Evolutionary conservation across 306 rosid species (phyloP), one percentile per base, ranked within the genome.

Genomic region (Gastrolobium bilobum): DNA sequence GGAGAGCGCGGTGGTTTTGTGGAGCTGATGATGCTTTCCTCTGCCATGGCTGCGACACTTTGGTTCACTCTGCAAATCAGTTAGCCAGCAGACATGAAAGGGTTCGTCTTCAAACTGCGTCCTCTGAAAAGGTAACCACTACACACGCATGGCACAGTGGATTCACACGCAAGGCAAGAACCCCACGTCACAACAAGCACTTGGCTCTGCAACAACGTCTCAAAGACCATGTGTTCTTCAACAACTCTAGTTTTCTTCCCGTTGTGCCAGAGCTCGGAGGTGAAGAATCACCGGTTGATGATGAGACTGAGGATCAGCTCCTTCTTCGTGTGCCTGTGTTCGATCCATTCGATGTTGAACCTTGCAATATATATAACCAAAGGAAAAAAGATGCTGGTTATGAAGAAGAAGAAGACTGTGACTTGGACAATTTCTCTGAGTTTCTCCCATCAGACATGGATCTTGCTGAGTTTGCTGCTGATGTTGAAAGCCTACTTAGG

Each of bases 11-110:
- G 13, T 95, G 99, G 98, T 95, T 91, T 47, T 95, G 99, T 33
- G 94, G 77, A 0, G 90, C 99, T 0, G 99, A 93, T 30, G 96
- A 95, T 71, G 99, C 99, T 39, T 95, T 95, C 73, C 91, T 95
- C 43, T 95, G 99, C 85, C 93, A 90, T 60, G 68, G 56, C 1
- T 93, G 99, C 2, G 98, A 95, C 68, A 78, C 75, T 2, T 84
- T 89, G 13, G 98, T 95, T 62, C 99, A 95, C 78, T 89, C 96
- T 0, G 99, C 96, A 0, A 95, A 95, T 74, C 96, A 84, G 15
- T 80, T 95, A 52, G 97, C 99, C 0, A 73, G 91, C 64, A 72
- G 96, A 48, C 99, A 95, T 31, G 93, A 95, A 67, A 86, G 99
- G 76, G 97, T 88, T 51, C 86, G 90, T 3, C 90, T 95, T 47